Evolutionary conservation across 306 rosid species (phyloP), one percentile per base, ranked within the genome.

Genomic region (Sindora glabra): DNA sequence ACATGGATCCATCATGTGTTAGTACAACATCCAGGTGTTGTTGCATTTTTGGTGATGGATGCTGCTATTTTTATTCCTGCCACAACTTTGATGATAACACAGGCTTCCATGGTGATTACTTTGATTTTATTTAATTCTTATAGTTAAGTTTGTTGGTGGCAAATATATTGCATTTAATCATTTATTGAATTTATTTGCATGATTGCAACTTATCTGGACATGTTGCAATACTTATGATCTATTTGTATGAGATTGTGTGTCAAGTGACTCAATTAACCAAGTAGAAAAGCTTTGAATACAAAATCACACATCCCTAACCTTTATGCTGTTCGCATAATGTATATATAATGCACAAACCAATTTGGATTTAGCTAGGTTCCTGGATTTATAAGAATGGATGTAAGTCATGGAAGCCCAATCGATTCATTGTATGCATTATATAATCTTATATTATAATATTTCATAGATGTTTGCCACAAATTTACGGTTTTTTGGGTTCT

Each of bases 81-180:
- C 62, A 70, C 76, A n/a, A 76, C 87, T 70, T 79, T 92, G 69
- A 81, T 86, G 0, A 32, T 10, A 13, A 86, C 85, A 39, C 98
- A 92, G 71, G 78, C 88, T 17, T 71, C 82, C 54, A 80, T 83
- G 98, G 98, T 88, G 73, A 71, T 59, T 75, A 50, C 62, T 36
- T 52, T 64, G 70, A 67, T 76, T 59, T 32, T 70, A 29, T 67
- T 5, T 0, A 22, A 1, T 33, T 24, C 27, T 54, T 17, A 10
- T 8, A 27, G 44, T 42, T 22, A 16, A 26, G 16, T 54, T 48
- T 55, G 38, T 47, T 41, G 13, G 41, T n/a, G 27, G 56, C 39
- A 64, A 67, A 40, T 48, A 11, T 18, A 22, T 64, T 16, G 25
- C 12, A 22, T 56, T n/a, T n/a, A n/a, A n/a, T n/a, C n/a, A n/a